Conservation (phyloP, 345 rosid species). For the Triadica sebifera region DNA sequence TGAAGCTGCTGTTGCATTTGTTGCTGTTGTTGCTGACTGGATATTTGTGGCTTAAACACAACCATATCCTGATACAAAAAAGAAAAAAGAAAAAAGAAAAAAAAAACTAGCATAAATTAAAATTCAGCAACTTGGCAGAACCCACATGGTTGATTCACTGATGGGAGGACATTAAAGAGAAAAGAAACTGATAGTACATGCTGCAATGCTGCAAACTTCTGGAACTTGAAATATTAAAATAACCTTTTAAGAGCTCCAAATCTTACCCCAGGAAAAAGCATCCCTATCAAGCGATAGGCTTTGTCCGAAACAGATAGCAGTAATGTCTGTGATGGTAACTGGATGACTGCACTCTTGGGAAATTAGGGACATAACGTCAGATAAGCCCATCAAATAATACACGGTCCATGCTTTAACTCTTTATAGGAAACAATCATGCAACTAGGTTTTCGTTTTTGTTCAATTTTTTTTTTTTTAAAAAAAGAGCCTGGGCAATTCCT, state of each 20-base stretch:
- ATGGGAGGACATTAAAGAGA: no score
- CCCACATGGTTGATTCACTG: neutral
- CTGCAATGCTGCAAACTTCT: neutral
- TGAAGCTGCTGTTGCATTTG: slow-evolving; percentile 24
- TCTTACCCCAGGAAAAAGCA: slow-evolving; percentile 98
- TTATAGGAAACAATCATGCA: neutral
- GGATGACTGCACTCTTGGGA: slow-evolving; percentile 91
- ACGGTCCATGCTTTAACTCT: neutral
- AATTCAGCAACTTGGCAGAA: slow-evolving; percentile 1
- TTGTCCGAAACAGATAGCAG: slow-evolving; percentile 93
- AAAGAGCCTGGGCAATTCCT: no score
- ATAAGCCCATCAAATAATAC: slow-evolving; percentile 8
- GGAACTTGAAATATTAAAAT: neutral
- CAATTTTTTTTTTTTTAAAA: no score
- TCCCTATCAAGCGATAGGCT: slow-evolving; percentile 91
- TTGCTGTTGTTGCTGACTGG: slow-evolving; percentile 53
- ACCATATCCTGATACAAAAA: slow-evolving; percentile 88
- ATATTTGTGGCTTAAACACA: slow-evolving; percentile 83
- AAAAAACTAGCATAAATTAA: neutral
- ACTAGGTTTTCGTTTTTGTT: neutral
- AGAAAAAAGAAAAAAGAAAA: no score
- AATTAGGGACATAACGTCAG: slow-evolving; percentile 19
- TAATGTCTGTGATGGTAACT: slow-evolving; percentile 87
- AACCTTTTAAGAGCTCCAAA: neutral
- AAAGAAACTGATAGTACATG: neutral